Evolutionary conservation across 2,329 filamentous ascomycete genomes (phyloP).

Genomic region (Clonostachys sp.): DNA sequence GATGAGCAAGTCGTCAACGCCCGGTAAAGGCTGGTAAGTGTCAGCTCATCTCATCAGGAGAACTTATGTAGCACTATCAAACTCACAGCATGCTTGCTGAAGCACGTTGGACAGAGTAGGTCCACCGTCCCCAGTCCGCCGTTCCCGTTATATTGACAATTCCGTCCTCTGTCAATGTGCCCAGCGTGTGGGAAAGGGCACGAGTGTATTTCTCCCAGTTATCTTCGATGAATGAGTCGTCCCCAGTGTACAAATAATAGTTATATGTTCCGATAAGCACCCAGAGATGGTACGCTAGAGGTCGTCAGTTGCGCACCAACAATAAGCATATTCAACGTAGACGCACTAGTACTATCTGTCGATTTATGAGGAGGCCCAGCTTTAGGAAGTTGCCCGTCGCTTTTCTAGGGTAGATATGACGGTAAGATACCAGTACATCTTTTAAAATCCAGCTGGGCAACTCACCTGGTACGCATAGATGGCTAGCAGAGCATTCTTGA

Average conservation of each 20-base stretch:
- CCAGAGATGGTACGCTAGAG: conserved; percentile 23
- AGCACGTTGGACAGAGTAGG: background rate
- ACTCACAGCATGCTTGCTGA: conserved; percentile 1
- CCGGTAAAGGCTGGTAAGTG: background rate
- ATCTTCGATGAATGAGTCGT: background rate
- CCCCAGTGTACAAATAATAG: conserved; percentile 41
- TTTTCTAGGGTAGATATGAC: background rate
- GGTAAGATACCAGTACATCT: background rate
- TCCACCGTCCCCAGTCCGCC: conserved; percentile 36
- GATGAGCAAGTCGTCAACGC: background rate
- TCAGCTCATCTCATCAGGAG: background rate
- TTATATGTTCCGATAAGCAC: conserved; percentile 51
- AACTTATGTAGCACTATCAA: background rate
- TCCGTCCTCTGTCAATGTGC: conserved; percentile 8
- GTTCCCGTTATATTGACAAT: conserved; percentile 40
- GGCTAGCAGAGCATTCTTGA: conserved; percentile 42
- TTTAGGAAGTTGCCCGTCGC: conserved; percentile 42
- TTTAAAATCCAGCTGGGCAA: background rate
- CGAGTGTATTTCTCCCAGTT: conserved; percentile 21
- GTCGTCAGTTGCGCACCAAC: background rate
- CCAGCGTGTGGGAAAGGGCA: conserved; percentile 18
- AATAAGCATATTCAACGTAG: background rate
- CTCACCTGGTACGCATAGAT: conserved; percentile 38
- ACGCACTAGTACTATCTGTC: background rate
- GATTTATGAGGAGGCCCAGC: conserved; percentile 35